Conservation (phyloP, 257 asterid species). For the Salvia splendens region DNA sequence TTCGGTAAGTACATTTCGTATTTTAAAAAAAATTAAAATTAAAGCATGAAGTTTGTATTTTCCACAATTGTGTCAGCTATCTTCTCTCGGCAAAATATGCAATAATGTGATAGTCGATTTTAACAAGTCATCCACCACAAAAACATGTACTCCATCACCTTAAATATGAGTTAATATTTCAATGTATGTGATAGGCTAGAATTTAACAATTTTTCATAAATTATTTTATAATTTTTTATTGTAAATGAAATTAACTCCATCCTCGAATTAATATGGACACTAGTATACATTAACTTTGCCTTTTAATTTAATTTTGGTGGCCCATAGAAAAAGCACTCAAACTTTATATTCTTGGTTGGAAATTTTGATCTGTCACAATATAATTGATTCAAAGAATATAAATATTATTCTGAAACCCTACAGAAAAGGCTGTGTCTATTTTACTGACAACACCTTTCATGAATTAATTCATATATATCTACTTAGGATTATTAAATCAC, state of each 20-base stretch:
- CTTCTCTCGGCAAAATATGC: not conserved
- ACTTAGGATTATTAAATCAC: constrained; percentile 4
- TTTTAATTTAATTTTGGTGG: constrained; percentile 28
- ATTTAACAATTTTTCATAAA: not conserved
- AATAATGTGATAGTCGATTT: too few relatives aligned
- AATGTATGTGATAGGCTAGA: too few relatives aligned
- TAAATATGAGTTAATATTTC: too few relatives aligned
- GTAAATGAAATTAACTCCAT: not conserved
- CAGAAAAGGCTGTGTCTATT: constrained; percentile 39
- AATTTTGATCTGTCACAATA: constrained; percentile 1
- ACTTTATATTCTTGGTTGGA: not conserved
- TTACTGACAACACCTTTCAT: constrained; percentile 23
- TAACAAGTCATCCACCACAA: too few relatives aligned
- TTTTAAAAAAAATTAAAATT: too few relatives aligned
- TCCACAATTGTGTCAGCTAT: too few relatives aligned
- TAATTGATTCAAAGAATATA: constrained; percentile 18
- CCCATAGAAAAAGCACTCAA: constrained; percentile 26
- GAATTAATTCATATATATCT: constrained; percentile 19
- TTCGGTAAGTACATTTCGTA: too few relatives aligned
- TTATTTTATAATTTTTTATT: too few relatives aligned
- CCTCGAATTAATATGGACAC: not conserved
- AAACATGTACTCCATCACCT: too few relatives aligned
- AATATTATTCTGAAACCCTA: constrained; percentile 33
- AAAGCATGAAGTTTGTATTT: too few relatives aligned
- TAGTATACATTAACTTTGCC: constrained; percentile 14